These are phyloP conservation scores for Ophiostoma angusticollis DNA, from an alignment of 2,329 filamentous ascomycete species.

Conservation along the genomic window DNA sequence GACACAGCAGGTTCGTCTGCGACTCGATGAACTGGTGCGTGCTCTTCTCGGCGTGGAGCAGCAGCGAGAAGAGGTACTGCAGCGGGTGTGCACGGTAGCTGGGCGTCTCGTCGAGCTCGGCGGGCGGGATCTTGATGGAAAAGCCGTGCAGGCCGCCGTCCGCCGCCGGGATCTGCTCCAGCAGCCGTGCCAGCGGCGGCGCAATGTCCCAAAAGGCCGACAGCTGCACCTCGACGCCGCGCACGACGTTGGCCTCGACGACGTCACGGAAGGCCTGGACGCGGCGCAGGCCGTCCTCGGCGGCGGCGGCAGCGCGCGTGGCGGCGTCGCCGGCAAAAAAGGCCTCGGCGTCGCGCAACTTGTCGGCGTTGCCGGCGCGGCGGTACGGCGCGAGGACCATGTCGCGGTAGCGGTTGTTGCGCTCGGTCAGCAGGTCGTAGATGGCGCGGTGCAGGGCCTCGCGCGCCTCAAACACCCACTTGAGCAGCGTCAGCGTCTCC, in stretches of 20 bases:
- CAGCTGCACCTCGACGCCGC: slow-evolving; percentile 81
- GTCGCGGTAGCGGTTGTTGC: slow-evolving; percentile 74
- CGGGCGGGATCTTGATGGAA: slow-evolving; percentile 60
- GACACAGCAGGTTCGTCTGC: slow-evolving; percentile 79
- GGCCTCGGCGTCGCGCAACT: slow-evolving; percentile 60
- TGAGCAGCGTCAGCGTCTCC: slow-evolving; percentile 86
- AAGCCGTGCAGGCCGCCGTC: slow-evolving; percentile 38
- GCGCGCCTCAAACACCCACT: slow-evolving; percentile 94
- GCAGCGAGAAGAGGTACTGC: slow-evolving; percentile 77
- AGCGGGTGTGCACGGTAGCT: slow-evolving; percentile 67
- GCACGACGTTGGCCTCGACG: slow-evolving; percentile 71
- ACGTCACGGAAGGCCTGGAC: slow-evolving; percentile 65
- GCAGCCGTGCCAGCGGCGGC: slow-evolving; percentile 61
- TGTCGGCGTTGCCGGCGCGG: slow-evolving; percentile 61
- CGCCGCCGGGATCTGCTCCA: slow-evolving; percentile 60
- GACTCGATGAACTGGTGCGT: slow-evolving; percentile 96
- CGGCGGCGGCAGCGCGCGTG: slow-evolving; percentile 57
- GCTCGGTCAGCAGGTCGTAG: slow-evolving; percentile 72
- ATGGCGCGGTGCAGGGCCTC: slow-evolving; percentile 75
- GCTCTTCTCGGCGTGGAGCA: slow-evolving; percentile 80
- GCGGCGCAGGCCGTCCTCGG: slow-evolving; percentile 58
- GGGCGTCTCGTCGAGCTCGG: slow-evolving; percentile 78
- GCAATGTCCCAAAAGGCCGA: slow-evolving; percentile 98
- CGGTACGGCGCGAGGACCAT: slow-evolving; percentile 74
- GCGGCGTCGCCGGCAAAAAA: slow-evolving; percentile 74